These are phyloP conservation scores for Geum urbanum DNA, from an alignment of 306 rosid species.

Conservation along the genomic window DNA sequence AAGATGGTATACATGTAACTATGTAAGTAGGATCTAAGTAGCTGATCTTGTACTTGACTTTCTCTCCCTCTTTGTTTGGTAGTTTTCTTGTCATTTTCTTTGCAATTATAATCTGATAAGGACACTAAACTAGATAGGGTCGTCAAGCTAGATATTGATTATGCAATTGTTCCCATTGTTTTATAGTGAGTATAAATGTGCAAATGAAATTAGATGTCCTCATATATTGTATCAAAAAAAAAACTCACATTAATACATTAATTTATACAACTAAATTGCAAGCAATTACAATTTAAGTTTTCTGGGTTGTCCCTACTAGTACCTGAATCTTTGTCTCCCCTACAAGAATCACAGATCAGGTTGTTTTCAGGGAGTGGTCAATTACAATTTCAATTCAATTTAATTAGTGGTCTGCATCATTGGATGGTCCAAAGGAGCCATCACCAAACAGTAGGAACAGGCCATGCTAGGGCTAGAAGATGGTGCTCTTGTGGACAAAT, in stretches of 20 bases:
- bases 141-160: no score
- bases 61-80: not conserved
- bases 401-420: not conserved
- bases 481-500: constrained; percentile 10
- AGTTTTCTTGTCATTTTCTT: constrained; percentile 1
- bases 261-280: not conserved
- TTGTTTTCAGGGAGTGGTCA: constrained; percentile 8
- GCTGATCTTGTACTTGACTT: constrained; percentile 15
- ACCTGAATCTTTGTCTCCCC: constrained; percentile 47
- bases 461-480: constrained; percentile 6
- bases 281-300: not conserved
- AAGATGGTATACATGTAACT: not conserved
- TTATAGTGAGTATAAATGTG: not conserved
- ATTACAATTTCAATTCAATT: constrained; percentile 2
- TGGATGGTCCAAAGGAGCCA: constrained; percentile 13
- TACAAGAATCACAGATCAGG: constrained; percentile 1
- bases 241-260: no score
- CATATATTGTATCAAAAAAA: no score
- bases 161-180: not conserved
- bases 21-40: not conserved
- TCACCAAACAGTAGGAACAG: constrained; percentile 17
- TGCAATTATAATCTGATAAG: not conserved
- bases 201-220: not conserved
- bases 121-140: not conserved
- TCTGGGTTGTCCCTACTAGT: not conserved